Conservation (phyloP, 202 grass and related monocot species). For the Panicum virgatum region DNA sequence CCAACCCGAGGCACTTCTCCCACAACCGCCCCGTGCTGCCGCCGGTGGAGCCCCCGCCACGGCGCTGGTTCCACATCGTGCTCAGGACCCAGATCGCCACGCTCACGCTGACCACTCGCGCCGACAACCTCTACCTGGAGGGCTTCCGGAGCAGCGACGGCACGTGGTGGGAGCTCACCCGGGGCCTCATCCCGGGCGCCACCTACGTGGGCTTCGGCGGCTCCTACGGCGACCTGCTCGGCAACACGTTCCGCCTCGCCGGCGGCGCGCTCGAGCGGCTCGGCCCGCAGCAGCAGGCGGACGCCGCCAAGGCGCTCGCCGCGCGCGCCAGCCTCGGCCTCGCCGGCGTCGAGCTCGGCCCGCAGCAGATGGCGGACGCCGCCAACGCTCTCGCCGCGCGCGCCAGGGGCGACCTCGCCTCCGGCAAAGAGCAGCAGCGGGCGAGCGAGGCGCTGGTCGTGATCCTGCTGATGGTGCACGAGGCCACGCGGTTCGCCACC, state of each 20-base stretch:
- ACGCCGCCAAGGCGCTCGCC: background rate
- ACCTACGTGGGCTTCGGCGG: constrained; percentile 21
- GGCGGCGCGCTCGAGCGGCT: background rate
- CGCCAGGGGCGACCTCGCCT: no score
- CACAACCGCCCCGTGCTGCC: constrained; percentile 33
- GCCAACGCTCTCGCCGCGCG: background rate
- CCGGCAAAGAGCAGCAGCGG: no score
- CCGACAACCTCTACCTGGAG: constrained; percentile 43
- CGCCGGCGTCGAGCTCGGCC: background rate
- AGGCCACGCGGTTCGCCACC: constrained; percentile 23
- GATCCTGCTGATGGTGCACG: no score
- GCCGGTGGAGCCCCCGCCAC: no score
- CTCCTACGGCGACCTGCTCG: constrained; percentile 35
- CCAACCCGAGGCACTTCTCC: constrained; percentile 27
- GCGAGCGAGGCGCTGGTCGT: no score
- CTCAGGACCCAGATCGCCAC: background rate
- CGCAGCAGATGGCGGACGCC: constrained; percentile 25
- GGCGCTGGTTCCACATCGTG: constrained; percentile 22
- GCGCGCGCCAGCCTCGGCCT: background rate
- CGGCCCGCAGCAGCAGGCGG: constrained; percentile 6
- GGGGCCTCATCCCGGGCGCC: no score
- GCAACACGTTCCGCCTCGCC: constrained; percentile 1
- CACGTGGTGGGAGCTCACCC: constrained; percentile 39
- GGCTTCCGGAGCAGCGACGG: constrained; percentile 29
- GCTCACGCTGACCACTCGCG: constrained; percentile 14